phyloP scores from a whole-genome alignment of 768 basidiomycete genomes.

The Mycena venus region DNA sequence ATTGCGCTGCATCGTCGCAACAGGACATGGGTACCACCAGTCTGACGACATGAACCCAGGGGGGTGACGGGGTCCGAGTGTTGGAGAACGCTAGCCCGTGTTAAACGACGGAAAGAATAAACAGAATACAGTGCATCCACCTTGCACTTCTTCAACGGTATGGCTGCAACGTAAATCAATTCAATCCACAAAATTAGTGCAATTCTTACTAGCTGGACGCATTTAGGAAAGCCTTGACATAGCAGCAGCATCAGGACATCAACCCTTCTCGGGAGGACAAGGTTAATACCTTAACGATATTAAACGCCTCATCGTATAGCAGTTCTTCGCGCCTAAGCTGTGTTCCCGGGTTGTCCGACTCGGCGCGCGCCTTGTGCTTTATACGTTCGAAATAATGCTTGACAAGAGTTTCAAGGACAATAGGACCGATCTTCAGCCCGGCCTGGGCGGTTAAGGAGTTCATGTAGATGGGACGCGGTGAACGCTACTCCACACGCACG shows the following conservation, averaged over 20 bases:
- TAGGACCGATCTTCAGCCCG: slow-evolving; percentile 76
- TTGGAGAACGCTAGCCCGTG: slow-evolving; percentile 73
- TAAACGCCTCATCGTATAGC: slow-evolving; percentile 86
- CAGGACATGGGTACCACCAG: slow-evolving; percentile 79
- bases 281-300: slow-evolving; percentile 71
- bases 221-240: slow-evolving; percentile 76
- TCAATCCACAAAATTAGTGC: neutral
- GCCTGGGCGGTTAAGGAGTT: slow-evolving; percentile 44
- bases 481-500: neutral
- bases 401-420: slow-evolving; percentile 83
- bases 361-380: slow-evolving; percentile 54
- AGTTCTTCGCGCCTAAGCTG: slow-evolving; percentile 79
- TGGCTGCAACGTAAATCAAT: slow-evolving; percentile 61
- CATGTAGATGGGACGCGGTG: neutral
- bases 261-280: neutral
- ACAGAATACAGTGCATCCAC: slow-evolving; percentile 36
- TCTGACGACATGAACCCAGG: slow-evolving; percentile 83
- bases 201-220: slow-evolving; percentile 73
- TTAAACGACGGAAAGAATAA: neutral
- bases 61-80: slow-evolving; percentile 86
- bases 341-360: slow-evolving; percentile 54
- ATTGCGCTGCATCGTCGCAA: slow-evolving; percentile 80
- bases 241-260: slow-evolving; percentile 3
- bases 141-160: slow-evolving; percentile 87
- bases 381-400: slow-evolving; percentile 86